Conservation (phyloP, 768 basidiomycete genomes). For the Terana coerulea region DNA sequence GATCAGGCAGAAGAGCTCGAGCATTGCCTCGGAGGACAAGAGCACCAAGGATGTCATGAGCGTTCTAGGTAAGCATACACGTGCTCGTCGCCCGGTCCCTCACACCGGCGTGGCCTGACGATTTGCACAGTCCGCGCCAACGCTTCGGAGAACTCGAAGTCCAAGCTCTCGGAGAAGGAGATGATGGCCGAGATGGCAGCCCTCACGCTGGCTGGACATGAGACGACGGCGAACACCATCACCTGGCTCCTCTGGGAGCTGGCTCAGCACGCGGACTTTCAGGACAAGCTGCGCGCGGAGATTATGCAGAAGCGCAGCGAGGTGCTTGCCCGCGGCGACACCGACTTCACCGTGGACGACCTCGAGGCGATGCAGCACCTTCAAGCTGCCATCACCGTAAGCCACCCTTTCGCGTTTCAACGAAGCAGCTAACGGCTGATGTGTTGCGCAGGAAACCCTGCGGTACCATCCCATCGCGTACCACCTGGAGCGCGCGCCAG, state of each 20-base stretch:
- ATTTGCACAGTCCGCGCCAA: conserved; percentile 48
- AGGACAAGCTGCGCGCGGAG: conserved; percentile 26
- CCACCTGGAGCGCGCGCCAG: conserved; percentile 23
- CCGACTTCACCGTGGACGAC: conserved; percentile 27
- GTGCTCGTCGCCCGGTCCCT: neutral
- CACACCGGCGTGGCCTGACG: neutral
- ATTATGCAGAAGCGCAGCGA: conserved; percentile 20
- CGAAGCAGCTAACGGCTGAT: too few species aligned
- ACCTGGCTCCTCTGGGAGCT: conserved; percentile 31
- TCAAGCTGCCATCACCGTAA: conserved; percentile 32
- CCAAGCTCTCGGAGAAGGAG: conserved; percentile 32
- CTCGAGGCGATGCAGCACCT: conserved; percentile 31
- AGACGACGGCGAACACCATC: conserved; percentile 28
- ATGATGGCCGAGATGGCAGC: conserved; percentile 24
- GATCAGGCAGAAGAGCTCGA: conserved; percentile 37
- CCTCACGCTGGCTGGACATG: conserved; percentile 21
- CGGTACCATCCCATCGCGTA: conserved; percentile 31
- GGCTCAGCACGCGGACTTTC: conserved; percentile 23
- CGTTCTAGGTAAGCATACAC: conserved; percentile 41
- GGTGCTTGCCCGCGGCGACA: conserved; percentile 20
- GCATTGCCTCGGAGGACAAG: conserved; percentile 40
- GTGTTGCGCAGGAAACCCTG: conserved; percentile 28
- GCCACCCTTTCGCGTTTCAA: neutral
- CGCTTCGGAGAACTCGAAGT: conserved; percentile 40
- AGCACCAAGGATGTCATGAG: conserved; percentile 52